Evolutionary conservation across 305 asterid genomes (phyloP).

Genomic region (Fraxinus greggii): DNA sequence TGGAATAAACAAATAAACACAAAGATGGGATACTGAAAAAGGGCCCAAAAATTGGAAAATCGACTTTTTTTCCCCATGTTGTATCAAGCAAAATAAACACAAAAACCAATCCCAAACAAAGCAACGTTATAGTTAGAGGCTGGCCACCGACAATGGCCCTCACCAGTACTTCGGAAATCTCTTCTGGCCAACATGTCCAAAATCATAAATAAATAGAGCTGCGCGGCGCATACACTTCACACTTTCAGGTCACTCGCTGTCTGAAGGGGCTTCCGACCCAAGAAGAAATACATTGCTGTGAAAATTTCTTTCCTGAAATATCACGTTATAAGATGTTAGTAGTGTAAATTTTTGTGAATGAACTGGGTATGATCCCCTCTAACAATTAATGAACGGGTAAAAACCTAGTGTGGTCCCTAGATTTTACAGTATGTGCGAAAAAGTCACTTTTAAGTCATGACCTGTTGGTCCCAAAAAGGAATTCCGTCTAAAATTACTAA

Average conservation of each 20-base stretch:
- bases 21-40: neutral
- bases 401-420: neutral
- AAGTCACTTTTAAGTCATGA: neutral
- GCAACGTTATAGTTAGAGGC: neutral
- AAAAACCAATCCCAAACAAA: neutral
- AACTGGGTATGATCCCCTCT: neutral
- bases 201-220: neutral
- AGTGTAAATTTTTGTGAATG: neutral
- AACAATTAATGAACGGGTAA: neutral
- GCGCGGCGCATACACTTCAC: neutral
- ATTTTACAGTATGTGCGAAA: neutral
- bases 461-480: neutral
- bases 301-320: constrained; percentile 85
- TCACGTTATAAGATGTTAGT: neutral
- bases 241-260: constrained; percentile 27
- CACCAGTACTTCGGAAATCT: neutral
- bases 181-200: neutral
- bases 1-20: neutral
- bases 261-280: constrained; percentile 70
- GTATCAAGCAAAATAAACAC: neutral
- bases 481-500: neutral
- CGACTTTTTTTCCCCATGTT: neutral
- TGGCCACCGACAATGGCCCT: neutral
- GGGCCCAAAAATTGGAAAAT: neutral
- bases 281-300: constrained; percentile 87